Evolutionary conservation across 2,329 filamentous ascomycete species (phyloP).

Genomic region (Nemania sp.): DNA sequence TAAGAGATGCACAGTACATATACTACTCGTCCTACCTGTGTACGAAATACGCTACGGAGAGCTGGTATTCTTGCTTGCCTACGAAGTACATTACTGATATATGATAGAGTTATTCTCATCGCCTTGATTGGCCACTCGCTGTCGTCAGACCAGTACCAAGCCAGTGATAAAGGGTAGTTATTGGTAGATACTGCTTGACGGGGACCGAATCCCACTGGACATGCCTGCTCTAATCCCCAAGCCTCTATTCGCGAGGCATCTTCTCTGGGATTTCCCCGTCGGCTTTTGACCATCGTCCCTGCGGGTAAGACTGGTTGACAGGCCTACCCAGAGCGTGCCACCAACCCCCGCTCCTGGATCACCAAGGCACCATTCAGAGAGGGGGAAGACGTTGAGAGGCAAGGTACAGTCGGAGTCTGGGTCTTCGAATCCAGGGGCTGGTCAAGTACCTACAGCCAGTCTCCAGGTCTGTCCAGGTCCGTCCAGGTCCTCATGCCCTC

Average conservation of each 20-base stretch:
- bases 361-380: constrained; percentile 21
- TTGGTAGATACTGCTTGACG: constrained; percentile 4
- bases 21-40: constrained; percentile 4
- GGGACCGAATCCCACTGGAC: constrained; percentile 1
- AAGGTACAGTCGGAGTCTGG: constrained; percentile 7
- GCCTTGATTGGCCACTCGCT: constrained; percentile 18
- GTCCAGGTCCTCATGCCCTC: constrained; percentile 13
- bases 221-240: constrained; percentile 1
- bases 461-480: too few relatives aligned
- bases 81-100: too few relatives aligned
- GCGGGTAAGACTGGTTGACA: constrained; percentile 24
- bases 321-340: constrained; percentile 15
- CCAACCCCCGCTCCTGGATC: constrained; percentile 15
- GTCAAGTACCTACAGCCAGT: too few relatives aligned
- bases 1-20: too few relatives aligned
- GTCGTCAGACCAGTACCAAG: background rate
- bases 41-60: too few relatives aligned
- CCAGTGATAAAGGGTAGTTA: constrained; percentile 14
- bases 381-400: constrained; percentile 14
- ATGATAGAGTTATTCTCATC: constrained; percentile 6
- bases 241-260: background rate
- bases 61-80: constrained; percentile 1
- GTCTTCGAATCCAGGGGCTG: too few relatives aligned
- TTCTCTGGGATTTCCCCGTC: constrained; percentile 2
- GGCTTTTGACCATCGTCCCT: constrained; percentile 12